These are phyloP conservation scores for Hyaloraphidium curvatum DNA, from an alignment of 192 early-diverging fungal genomes.

Conservation along the genomic window DNA sequence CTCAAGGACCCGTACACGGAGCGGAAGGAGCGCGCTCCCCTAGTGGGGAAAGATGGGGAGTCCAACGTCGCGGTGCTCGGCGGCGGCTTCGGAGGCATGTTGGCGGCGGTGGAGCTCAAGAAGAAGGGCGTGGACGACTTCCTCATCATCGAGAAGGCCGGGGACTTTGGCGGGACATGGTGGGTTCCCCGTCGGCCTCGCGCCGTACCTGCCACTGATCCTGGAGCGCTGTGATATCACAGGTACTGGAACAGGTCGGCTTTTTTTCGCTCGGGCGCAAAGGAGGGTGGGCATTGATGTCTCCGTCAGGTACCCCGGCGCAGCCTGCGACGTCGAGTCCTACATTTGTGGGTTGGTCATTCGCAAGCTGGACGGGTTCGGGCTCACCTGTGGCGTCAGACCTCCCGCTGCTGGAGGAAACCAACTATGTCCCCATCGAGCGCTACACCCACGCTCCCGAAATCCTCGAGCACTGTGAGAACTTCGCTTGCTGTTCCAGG, in stretches of 20 bases:
- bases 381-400: no score
- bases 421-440: neutral
- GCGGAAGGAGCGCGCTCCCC: no score
- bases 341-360: conserved; percentile 1
- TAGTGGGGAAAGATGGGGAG: no score
- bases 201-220: no score
- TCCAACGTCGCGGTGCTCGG: conserved; percentile 1
- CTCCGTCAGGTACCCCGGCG: no score
- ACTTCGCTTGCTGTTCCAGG: no score
- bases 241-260: neutral
- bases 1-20: no score
- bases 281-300: no score
- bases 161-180: conserved; percentile 2
- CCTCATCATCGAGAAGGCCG: neutral
- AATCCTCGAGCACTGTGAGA: no score
- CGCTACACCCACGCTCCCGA: neutral
- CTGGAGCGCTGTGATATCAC: neutral
- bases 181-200: neutral
- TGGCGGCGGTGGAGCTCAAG: neutral
- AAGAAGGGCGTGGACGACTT: neutral
- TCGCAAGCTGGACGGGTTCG: no score
- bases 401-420: conserved; percentile 1
- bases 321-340: neutral
- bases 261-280: no score
- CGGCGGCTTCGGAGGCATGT: neutral